phyloP scores from a whole-genome alignment of 2,329 filamentous ascomycete species.

The Epichloe typhina region DNA sequence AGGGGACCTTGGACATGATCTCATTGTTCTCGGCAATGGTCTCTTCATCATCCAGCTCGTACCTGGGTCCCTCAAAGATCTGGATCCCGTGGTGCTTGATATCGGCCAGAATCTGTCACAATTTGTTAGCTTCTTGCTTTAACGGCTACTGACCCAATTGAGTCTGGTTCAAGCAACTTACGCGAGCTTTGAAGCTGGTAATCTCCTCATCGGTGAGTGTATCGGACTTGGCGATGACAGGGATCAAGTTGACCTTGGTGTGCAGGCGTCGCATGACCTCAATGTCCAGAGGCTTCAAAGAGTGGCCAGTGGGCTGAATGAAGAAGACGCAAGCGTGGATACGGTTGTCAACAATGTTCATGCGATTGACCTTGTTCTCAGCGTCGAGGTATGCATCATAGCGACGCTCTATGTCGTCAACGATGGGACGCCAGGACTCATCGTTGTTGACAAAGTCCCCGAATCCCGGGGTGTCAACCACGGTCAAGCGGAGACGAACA shows the following conservation, averaged over 20 bases:
- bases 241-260: slow-evolving; percentile 99
- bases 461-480: slow-evolving; percentile 95
- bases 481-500: slow-evolving; percentile 87
- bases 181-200: slow-evolving; percentile 83
- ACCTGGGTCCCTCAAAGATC: slow-evolving; percentile 96
- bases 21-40: slow-evolving; percentile 99
- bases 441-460: slow-evolving; percentile 99
- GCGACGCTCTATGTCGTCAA: slow-evolving; percentile 98
- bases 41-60: slow-evolving; percentile 98
- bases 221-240: slow-evolving; percentile 97
- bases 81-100: slow-evolving; percentile 96
- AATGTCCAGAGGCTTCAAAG: slow-evolving; percentile 94
- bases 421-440: slow-evolving; percentile 96
- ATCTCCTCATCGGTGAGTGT: slow-evolving; percentile 97
- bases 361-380: slow-evolving; percentile 99
- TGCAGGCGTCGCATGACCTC: slow-evolving; percentile 99
- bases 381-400: slow-evolving; percentile 97
- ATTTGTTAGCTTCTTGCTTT: slow-evolving; percentile 6
- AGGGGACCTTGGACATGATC: slow-evolving; percentile 99
- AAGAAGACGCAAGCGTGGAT: slow-evolving; percentile 99
- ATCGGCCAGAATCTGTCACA: slow-evolving; percentile 73
- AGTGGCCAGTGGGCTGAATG: slow-evolving; percentile 97
- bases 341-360: slow-evolving; percentile 99
- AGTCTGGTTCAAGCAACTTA: slow-evolving; percentile 36
- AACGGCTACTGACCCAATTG: background rate